Base-by-base conservation (phyloP, 352 stramenopile species). In the Phytopythium kandeliae region DNA sequence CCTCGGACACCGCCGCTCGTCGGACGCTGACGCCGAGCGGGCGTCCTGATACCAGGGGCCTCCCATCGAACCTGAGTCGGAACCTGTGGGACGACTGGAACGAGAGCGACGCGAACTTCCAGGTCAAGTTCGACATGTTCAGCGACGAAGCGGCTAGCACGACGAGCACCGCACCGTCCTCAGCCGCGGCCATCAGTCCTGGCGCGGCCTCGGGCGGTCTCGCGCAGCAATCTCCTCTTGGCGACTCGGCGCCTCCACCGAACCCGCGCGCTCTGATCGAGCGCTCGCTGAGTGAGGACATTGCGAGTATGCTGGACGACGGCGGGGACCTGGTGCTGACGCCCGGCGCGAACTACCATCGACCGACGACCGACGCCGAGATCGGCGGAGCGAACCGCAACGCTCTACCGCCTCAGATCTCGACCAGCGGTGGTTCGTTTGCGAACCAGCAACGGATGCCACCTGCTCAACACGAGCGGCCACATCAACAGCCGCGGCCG, bases 21-120 rank as follows among this genome's bases (percentile, higher is more conserved):
- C 22, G 8, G 21, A 31, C 19, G 28, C 28, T 31, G n/a, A n/a
- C n/a, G n/a, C n/a, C n/a, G n/a, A n/a, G n/a, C n/a, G n/a, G 13
- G 17, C 19, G n/a, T n/a, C 6, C 28, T 6, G 2, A 48, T 12
- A 50, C 25, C 48, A 94, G 84, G 13, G 84, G 79, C 3, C 66
- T 92, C 8, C 86, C 81, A 47, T 87, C 77, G n/a, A 87, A 73
- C 35, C 63, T 91, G 58, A 91, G 79, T 38, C 78, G 84, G 37
- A 94, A 94, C 57, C 60, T 94, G 21, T 94, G 84, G 84, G 81
- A 92, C 51, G 84, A 94, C 63, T 94, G 84, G 84, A 94, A 89
- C 54, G 83, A 93, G 52, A 78, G 68, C 54, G 81, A 87, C 47
- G 54, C 67, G 26, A 81, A 67, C 51, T 81, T 91, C 41, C 59